Evolutionary conservation across 2,329 filamentous ascomycete genomes (phyloP).

Genomic region (Claviceps maximensis): DNA sequence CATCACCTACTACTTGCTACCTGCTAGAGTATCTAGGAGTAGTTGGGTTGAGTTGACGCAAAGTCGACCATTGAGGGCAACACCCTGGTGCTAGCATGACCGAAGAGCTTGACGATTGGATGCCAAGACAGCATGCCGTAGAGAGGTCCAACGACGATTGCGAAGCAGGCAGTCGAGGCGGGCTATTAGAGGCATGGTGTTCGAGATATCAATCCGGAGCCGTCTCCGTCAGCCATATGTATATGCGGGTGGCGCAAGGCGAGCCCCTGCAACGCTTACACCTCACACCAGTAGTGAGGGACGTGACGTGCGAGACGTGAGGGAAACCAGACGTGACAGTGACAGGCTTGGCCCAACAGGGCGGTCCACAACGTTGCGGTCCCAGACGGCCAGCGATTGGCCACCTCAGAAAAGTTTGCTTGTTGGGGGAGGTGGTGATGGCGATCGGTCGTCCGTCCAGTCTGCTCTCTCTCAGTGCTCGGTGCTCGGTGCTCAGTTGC

Average conservation of each 20-base stretch:
- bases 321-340: background rate
- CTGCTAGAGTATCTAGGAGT: background rate
- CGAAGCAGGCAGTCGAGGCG: background rate
- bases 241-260: background rate
- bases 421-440: background rate
- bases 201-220: background rate
- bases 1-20: background rate
- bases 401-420: background rate
- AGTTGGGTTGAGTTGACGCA: background rate
- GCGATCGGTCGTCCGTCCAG: background rate
- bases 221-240: background rate
- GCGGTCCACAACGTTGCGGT: slow-evolving; percentile 1
- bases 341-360: background rate
- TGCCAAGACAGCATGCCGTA: background rate
- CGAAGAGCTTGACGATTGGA: background rate
- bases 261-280: background rate
- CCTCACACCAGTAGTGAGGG: background rate
- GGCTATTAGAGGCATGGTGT: background rate
- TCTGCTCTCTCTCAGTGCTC: background rate
- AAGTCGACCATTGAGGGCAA: background rate
- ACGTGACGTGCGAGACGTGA: background rate
- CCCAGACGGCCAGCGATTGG: background rate
- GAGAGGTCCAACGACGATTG: background rate
- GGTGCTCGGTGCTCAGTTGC: no score
- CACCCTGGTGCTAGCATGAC: background rate